Percentiles rank a stretch among this genome's conserved stretches.
Conservation (phyloP, 257 asterid species). For the Verbascum thapsus region DNA sequence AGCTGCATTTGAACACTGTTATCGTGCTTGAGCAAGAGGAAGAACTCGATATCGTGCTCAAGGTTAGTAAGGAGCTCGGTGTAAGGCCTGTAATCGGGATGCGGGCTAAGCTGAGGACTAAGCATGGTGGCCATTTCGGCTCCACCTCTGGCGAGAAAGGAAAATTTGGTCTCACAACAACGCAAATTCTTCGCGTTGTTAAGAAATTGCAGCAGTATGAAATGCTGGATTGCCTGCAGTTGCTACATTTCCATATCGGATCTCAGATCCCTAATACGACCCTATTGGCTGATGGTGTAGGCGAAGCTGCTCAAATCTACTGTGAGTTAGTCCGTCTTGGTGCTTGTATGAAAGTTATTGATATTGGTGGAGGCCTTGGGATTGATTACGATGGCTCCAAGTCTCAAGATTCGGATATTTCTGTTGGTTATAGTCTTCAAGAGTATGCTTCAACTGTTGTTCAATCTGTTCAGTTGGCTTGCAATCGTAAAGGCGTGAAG, state of each 20-base stretch:
- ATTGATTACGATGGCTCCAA: conserved; percentile 92
- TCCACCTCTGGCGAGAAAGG: conserved; percentile 98
- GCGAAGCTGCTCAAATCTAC: conserved; percentile 92
- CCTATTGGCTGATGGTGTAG: conserved; percentile 74
- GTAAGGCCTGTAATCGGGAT: conserved; percentile 85
- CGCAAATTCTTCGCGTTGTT: conserved; percentile 84
- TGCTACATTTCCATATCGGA: conserved; percentile 95
- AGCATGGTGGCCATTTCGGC: conserved; percentile 95
- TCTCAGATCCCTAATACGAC: conserved; percentile 88
- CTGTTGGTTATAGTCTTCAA: conserved; percentile 68
- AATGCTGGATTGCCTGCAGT: conserved; percentile 86
- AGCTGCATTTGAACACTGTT: conserved; percentile 72
- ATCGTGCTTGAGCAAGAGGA: conserved; percentile 96
- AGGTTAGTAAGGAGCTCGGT: conserved; percentile 59
- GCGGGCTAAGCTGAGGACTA: conserved; percentile 92
- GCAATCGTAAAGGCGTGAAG: conserved; percentile 64
- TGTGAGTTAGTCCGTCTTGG: conserved; percentile 84
- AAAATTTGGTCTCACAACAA: conserved; percentile 81
- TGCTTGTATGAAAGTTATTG: conserved; percentile 77
- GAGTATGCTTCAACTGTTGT: conserved; percentile 92
- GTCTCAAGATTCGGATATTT: conserved; percentile 75
- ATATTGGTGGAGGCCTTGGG: conserved; percentile 97
- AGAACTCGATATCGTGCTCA: conserved; percentile 74
- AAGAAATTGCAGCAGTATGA: conserved; percentile 58
- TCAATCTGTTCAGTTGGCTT: conserved; percentile 57